Evolutionary conservation across 2,329 filamentous ascomycete genomes (phyloP).

Genomic region (Diaporthe eres): DNA sequence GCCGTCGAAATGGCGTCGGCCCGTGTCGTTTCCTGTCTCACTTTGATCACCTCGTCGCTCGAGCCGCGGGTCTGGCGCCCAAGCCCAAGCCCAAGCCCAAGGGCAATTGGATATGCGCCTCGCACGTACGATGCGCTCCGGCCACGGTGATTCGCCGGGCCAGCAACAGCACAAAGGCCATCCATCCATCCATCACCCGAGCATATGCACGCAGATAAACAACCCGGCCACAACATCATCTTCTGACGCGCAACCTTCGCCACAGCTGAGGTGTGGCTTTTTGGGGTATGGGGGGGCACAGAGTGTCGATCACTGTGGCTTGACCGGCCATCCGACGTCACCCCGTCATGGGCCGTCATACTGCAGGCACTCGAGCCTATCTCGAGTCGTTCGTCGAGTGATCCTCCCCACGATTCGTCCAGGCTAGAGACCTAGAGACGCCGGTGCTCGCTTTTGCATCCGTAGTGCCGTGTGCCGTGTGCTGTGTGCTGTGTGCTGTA

Average conservation of each 20-base stretch:
- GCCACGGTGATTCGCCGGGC: background rate
- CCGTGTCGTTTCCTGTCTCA: background rate
- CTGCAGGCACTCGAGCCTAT: constrained; percentile 14
- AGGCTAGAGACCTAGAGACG: background rate
- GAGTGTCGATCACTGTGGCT: constrained; percentile 35
- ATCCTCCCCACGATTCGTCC: background rate
- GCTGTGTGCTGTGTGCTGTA: background rate
- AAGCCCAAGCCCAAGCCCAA: too few species aligned
- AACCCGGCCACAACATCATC: background rate
- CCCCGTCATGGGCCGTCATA: background rate
- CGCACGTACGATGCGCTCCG: background rate
- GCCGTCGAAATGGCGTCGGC: background rate
- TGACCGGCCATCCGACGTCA: constrained; percentile 19
- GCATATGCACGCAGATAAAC: background rate
- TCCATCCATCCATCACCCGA: background rate
- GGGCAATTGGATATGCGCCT: background rate
- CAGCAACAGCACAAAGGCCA: background rate
- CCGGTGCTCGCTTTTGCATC: background rate
- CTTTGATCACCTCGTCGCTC: background rate
- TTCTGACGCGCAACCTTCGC: constrained; percentile 11
- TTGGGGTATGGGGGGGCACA: background rate
- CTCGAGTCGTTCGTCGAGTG: background rate
- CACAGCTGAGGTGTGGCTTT: constrained; percentile 21
- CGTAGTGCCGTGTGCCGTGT: constrained; percentile 2
- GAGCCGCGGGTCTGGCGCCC: background rate